Evolutionary conservation across 371 early-diverging fungal species (phyloP), one percentile per base, ranked within the genome.

Genomic region (Chytridiales sp.): DNA sequence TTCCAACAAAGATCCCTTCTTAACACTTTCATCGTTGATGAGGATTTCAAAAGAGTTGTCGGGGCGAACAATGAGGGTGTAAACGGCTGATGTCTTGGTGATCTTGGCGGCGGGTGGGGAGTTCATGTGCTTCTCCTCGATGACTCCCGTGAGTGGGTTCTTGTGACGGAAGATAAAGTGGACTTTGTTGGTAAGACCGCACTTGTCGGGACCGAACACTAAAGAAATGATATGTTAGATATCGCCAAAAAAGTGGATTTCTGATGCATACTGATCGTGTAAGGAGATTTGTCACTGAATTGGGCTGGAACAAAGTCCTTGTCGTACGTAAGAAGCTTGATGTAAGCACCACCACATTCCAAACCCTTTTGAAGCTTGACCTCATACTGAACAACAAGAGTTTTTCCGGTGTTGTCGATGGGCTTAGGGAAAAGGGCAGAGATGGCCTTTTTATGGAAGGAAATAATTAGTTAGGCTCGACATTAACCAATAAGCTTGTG

Each of bases 271-370:
- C 79, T 96, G 76, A 98, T 87, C 68, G 93, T 93, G 82, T 94
- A 97, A 32, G 90, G 88, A 35, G 92, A 87, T 56, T 90, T 89
- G 70, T 96, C 94, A 61, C 84, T 82, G 75, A 95, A 94, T 48
- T 81, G 78, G 42, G 69, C 78, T 44, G 91, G 82, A 41, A 83
- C 84, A 53, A 87, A 90, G 15, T 73, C 60, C 35, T 69, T 74
- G 51, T 88, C 81, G 39, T 76, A 44, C 17, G 84, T 77, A 19
- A 84, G 72, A 52, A 98, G 85, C 85, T 98, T 98, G 59, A 94
- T 59, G 79, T 98, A 98, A 50, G 96, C 94, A 53, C 98, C 98
- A 65, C 96, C 97, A 81, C 98, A 98, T 62, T 93, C 93, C 59
- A 95, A 86, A 48, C 79, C 79, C 66, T 92, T 86, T 68, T 96